Evolutionary conservation across 2,329 filamentous ascomycete genomes (phyloP).

Genomic region (Phaeosphaeria sp.): DNA sequence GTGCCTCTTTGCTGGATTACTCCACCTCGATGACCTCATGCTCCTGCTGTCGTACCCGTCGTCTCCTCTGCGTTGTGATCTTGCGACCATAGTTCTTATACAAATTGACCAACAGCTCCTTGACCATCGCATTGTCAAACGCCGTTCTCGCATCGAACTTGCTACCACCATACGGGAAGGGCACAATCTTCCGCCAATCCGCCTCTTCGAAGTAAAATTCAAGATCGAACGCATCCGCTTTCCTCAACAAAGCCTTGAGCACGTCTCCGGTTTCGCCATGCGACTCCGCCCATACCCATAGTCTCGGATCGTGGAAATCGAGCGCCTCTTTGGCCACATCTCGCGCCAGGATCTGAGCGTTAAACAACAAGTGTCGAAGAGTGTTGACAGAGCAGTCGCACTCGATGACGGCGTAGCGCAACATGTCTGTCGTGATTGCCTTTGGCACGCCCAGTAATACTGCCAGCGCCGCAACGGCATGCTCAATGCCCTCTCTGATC

Average conservation of each 20-base stretch:
- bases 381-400: conserved; percentile 38
- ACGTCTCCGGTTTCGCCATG: conserved; percentile 33
- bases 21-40: neutral
- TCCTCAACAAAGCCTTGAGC: conserved; percentile 41
- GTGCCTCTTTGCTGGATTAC: neutral
- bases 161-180: conserved; percentile 42
- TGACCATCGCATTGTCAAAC: conserved; percentile 26
- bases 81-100: conserved; percentile 44
- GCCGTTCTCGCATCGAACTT: conserved; percentile 40
- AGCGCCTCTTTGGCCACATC: conserved; percentile 21
- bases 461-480: conserved; percentile 42
- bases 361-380: conserved; percentile 43
- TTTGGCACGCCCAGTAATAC: conserved; percentile 40
- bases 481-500: conserved; percentile 33
- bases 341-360: conserved; percentile 39
- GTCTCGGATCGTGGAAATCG: conserved; percentile 42
- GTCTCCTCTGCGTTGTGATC: conserved; percentile 31
- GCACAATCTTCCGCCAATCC: conserved; percentile 37
- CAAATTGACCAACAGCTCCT: conserved; percentile 38
- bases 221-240: conserved; percentile 40
- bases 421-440: conserved; percentile 34
- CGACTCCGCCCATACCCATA: conserved; percentile 45
- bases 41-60: conserved; percentile 2
- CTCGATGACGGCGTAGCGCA: conserved; percentile 39
- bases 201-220: conserved; percentile 42